These are phyloP conservation scores for Trichoderma atrobrunneum DNA, from an alignment of 2,329 filamentous ascomycete species.

Conservation along the genomic window DNA sequence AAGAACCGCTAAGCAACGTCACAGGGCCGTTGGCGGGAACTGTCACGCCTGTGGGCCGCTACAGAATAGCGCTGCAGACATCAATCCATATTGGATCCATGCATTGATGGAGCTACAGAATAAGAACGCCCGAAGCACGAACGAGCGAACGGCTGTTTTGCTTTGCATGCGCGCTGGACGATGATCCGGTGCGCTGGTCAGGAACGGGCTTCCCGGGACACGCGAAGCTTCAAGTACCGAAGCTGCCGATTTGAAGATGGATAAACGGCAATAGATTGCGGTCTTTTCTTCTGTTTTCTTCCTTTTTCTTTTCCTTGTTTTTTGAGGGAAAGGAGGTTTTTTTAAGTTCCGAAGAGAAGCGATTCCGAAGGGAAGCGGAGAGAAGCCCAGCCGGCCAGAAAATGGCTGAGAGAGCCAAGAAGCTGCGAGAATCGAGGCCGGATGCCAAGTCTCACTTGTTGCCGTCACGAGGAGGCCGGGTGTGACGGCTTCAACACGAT, in stretches of 20 bases:
- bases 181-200: slow-evolving; percentile 7
- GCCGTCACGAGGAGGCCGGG: slow-evolving; percentile 14
- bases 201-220: slow-evolving; percentile 12
- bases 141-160: background rate
- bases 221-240: background rate
- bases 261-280: background rate
- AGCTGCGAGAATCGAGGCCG: background rate
- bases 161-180: background rate
- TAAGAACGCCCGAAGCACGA: background rate
- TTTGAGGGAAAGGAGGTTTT: background rate
- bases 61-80: background rate
- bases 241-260: background rate
- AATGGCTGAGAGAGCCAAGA: background rate
- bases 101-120: background rate
- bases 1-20: slow-evolving; percentile 11
- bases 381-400: background rate
- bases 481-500: background rate
- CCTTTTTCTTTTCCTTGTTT: background rate
- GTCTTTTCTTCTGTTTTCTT: background rate
- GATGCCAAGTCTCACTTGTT: slow-evolving; percentile 9
- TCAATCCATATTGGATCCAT: background rate
- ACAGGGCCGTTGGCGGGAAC: slow-evolving; percentile 8
- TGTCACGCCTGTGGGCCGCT: background rate
- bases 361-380: background rate
- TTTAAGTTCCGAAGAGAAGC: background rate